Conservation (phyloP, 2,329 filamentous ascomycete genomes). For the Magnaporthiopsis rhizophila region DNA sequence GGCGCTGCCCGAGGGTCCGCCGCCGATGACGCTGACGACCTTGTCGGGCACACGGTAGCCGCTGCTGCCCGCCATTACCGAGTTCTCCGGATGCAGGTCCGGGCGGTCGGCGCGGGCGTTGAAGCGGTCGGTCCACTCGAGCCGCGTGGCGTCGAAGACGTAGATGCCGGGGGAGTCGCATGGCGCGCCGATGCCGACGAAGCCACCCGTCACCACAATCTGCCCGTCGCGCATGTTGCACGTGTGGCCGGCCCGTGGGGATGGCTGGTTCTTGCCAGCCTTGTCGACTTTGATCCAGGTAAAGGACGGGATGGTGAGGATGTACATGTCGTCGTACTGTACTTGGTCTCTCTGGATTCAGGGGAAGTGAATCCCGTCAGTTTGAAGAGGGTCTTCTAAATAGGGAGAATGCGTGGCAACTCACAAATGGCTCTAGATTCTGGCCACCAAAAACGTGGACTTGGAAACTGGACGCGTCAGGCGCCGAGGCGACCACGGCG, state of each 20-base stretch:
- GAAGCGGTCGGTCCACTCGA: slow-evolving; percentile 58
- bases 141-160: slow-evolving; percentile 60
- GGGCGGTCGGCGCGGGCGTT: slow-evolving; percentile 43
- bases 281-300: slow-evolving; percentile 61
- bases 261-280: slow-evolving; percentile 43
- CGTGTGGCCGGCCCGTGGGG: slow-evolving; percentile 57
- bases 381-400: not conserved
- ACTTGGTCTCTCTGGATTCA: slow-evolving; percentile 33
- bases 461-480: slow-evolving; percentile 68
- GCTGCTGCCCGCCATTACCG: slow-evolving; percentile 47
- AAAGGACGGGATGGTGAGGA: slow-evolving; percentile 64
- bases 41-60: slow-evolving; percentile 58
- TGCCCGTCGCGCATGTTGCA: slow-evolving; percentile 62
- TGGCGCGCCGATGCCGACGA: slow-evolving; percentile 48
- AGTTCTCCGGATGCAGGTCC: slow-evolving; percentile 39
- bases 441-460: slow-evolving; percentile 75
- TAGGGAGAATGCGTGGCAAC: slow-evolving; percentile 11
- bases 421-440: slow-evolving; percentile 55
- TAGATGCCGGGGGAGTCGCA: slow-evolving; percentile 66
- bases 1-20: slow-evolving; percentile 31
- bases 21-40: slow-evolving; percentile 42
- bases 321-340: slow-evolving; percentile 67
- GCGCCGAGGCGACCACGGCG: slow-evolving; percentile 58
- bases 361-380: not conserved
- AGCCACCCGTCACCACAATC: slow-evolving; percentile 64